Base-by-base conservation (phyloP, 305 asterid genomes). In the Plantago coronopus region DNA sequence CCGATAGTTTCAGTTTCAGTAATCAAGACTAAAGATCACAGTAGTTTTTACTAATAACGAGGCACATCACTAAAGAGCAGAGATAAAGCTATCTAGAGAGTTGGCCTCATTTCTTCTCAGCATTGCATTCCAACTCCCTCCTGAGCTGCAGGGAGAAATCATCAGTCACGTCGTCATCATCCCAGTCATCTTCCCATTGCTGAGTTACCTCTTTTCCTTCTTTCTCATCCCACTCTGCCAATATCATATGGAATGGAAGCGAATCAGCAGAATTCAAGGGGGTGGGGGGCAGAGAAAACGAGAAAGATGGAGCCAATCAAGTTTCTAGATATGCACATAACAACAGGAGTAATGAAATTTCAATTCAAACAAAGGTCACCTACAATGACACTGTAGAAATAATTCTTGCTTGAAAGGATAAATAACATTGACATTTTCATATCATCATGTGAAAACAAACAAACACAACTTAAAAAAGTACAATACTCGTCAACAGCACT, bases 131-230 rank as follows among this genome's bases (percentile, higher is more conserved):
- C 69, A 91, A 67, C 76, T 91, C 98, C 81, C 77, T 83, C 82
- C 83, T 86, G 59, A 91, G 95, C 87, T 91, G 98, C 78, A 78
- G 74, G 22, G 98, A 91, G 81, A 91, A 91, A 75, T 91, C 96
- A 71, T 88, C 95, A 3, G 72, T 88, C 60, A 91, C 98, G 59
- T 91, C 98, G 27, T 91, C 98, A 45, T 91, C 98, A 71, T 91
- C 98, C 96, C 95, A 91, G 62, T 91, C 98, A 66, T 88, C 98
- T 65, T 91, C 98, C 98, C 98, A 91, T 61, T 91, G 98, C 68
- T 86, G 98, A 47, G 81, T 75, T 61, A 88, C 74, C 69, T 84
- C 95, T 75, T 84, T 84, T 13, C 82, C 95, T 72, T 84, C 88
- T 62, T 86, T 80, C 64, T 67, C 85, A 46, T 83, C 90, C 94